Evolutionary conservation across 176 grass and related monocot genomes (phyloP).

Genomic region (Phragmites australis): DNA sequence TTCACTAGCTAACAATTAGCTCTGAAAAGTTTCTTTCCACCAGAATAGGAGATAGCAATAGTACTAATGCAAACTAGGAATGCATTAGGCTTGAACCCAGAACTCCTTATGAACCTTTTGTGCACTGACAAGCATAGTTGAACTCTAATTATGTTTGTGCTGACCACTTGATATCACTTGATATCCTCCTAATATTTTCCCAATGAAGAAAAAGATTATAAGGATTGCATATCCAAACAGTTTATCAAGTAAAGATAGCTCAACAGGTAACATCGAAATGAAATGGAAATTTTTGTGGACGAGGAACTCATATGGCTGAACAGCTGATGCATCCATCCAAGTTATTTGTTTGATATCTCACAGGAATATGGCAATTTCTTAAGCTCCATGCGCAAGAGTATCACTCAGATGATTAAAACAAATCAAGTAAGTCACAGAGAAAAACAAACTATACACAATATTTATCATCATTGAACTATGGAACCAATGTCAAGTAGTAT

Average conservation of each 20-base stretch:
- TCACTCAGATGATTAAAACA: neutral
- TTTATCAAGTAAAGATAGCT: slow-evolving; percentile 22
- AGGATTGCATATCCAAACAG: neutral
- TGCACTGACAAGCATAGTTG: neutral
- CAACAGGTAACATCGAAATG: neutral
- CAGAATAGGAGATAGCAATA: slow-evolving; percentile 12
- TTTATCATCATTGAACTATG: neutral
- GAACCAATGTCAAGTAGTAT: neutral
- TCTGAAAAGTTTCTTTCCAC: neutral
- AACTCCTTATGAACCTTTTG: neutral
- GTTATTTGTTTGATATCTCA: neutral
- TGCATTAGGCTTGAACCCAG: neutral
- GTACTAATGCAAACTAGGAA: slow-evolving; percentile 1
- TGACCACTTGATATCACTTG: neutral
- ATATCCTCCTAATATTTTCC: neutral
- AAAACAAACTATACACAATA: neutral
- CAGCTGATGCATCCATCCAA: too few relatives aligned
- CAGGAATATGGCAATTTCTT: neutral
- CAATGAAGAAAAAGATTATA: slow-evolving; percentile 12
- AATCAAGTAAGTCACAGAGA: neutral
- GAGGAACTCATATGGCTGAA: too few relatives aligned
- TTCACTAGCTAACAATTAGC: neutral
- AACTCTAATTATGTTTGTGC: neutral
- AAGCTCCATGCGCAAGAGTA: slow-evolving; percentile 9
- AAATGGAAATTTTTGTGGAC: neutral